Evolutionary conservation across 306 rosid genomes (phyloP).

Genomic region (Abrus precatorius): DNA sequence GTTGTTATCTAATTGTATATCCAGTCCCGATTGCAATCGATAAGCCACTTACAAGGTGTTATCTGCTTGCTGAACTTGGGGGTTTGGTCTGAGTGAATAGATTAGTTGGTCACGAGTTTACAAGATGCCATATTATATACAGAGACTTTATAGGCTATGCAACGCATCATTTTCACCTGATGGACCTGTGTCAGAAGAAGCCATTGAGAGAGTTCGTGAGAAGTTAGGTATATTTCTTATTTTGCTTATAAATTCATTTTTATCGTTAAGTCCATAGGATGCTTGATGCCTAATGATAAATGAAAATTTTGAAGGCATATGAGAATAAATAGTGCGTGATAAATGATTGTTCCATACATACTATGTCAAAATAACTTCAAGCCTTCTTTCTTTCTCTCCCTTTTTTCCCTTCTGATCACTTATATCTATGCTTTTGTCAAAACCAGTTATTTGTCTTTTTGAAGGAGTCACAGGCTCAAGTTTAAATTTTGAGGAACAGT

Average conservation of each 20-base stretch:
- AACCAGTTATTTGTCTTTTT: slow-evolving; percentile 22
- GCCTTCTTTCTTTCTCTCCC: not conserved
- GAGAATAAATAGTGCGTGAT: not conserved
- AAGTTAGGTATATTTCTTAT: slow-evolving; percentile 72
- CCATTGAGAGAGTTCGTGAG: slow-evolving; percentile 76
- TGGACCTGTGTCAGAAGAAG: slow-evolving; percentile 90
- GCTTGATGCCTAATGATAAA: slow-evolving; percentile 23
- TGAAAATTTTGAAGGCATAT: not conserved
- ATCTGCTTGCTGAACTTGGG: slow-evolving; percentile 65
- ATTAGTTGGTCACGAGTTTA: slow-evolving; percentile 75
- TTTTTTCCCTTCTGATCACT: slow-evolving; percentile 7
- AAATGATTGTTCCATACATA: slow-evolving; percentile 8
- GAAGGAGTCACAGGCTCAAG: not conserved
- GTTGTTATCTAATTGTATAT: slow-evolving; percentile 45
- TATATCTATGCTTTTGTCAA: not conserved
- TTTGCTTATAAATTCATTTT: slow-evolving; percentile 7
- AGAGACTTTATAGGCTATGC: slow-evolving; percentile 90
- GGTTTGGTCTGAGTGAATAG: slow-evolving; percentile 60
- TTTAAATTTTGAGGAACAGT: slow-evolving; percentile 34
- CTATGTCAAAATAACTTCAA: slow-evolving; percentile 3
- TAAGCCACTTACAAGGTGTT: slow-evolving; percentile 61
- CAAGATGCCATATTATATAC: slow-evolving; percentile 93
- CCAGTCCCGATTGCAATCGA: slow-evolving; percentile 45
- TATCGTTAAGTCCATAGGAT: not conserved
- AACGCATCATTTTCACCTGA: slow-evolving; percentile 67